Base-by-base conservation (phyloP, 1,284 basidiomycete species). In the Fomitopsis palustris region DNA sequence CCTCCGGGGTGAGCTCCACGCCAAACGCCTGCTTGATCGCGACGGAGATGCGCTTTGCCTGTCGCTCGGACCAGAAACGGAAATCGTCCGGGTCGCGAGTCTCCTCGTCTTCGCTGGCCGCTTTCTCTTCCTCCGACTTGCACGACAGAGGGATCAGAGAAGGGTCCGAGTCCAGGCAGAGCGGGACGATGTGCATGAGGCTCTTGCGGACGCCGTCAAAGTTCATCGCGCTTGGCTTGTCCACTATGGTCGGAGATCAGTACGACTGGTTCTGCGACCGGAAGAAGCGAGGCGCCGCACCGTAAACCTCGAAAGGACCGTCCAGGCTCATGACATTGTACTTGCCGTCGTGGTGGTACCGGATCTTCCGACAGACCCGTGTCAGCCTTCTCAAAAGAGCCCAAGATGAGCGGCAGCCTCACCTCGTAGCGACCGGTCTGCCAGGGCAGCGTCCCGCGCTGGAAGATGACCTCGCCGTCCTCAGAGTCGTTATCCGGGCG, bases 321-420 rank as follows among this genome's bases (percentile, higher is more conserved):
- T 90, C 86, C 53, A 89, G 74, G 57, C 87, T 86, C 82, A 99
- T 91, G 58, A 99, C 96, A 71, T 96, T 97, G 76, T 99, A 93
- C 74, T 96, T 98, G 52, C 93, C 93, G 71, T 94, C 92, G 67
- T 96, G 94, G 71, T 96, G 94, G 69, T 93, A 93, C 2, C 90
- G 86, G 61, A 89, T 77, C 88, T 90, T 62, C 10, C 51, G 17
- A 9, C 17, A 39, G 27, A 54, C 19, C n/a, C 19, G 10, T 19
- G 49, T 16, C 33, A 21, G 21, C 51, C 19, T 16, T 25, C 53
- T 21, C 42, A 47, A 39, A 29, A 57, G 33, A 43, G 21, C 23
- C 54, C 52, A 19, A 43, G 16, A 35, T 9, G 29, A 9, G 27
- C 25, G 4, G 21, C 12, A 5, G 5, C 17, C 55, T 74, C 67